These are phyloP conservation scores for Gracilaria caudata DNA, from an alignment of 23 red algal species.

Conservation along the genomic window DNA sequence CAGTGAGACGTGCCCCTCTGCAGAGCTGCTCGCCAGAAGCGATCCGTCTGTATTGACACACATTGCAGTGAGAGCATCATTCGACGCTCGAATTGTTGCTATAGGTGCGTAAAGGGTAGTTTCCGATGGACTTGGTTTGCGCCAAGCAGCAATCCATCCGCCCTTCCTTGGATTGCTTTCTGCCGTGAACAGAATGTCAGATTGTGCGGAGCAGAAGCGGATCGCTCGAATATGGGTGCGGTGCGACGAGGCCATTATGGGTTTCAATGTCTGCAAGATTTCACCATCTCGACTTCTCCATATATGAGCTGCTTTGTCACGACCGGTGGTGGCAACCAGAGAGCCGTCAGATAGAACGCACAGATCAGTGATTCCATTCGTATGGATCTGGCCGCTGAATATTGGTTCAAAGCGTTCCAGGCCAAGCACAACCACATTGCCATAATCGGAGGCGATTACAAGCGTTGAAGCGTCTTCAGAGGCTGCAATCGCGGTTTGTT, in stretches of 20 bases:
- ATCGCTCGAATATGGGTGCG: slow-evolving; percentile 57
- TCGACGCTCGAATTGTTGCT: slow-evolving; percentile 19
- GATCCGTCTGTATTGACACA: slow-evolving; percentile 35
- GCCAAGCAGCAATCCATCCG: slow-evolving; percentile 66
- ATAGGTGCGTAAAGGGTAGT: slow-evolving; percentile 14
- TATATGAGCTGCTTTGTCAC: slow-evolving; percentile 40
- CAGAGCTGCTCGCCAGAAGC: slow-evolving; percentile 34
- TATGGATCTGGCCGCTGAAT: slow-evolving; percentile 33
- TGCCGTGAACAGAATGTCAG: slow-evolving; percentile 42
- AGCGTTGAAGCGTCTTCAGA: slow-evolving; percentile 30
- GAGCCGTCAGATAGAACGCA: slow-evolving; percentile 30
- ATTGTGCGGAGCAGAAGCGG: slow-evolving; percentile 39
- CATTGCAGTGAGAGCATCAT: slow-evolving; percentile 63
- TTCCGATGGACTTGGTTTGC: slow-evolving; percentile 20
- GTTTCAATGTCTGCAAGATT: slow-evolving; percentile 56
- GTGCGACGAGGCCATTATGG: slow-evolving; percentile 1
- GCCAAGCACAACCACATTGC: slow-evolving; percentile 33
- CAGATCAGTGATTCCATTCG: slow-evolving; percentile 62
- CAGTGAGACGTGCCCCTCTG: slow-evolving; percentile 61
- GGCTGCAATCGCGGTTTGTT: slow-evolving; percentile 51
- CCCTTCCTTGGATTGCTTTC: slow-evolving; percentile 56
- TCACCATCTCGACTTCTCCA: slow-evolving; percentile 25
- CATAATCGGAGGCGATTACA: slow-evolving; percentile 55
- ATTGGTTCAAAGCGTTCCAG: slow-evolving; percentile 40
- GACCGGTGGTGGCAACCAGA: slow-evolving; percentile 39